Evolutionary conservation across 1,139 yeast species (phyloP).

Genomic region (Blastobotrys capitulatus): DNA sequence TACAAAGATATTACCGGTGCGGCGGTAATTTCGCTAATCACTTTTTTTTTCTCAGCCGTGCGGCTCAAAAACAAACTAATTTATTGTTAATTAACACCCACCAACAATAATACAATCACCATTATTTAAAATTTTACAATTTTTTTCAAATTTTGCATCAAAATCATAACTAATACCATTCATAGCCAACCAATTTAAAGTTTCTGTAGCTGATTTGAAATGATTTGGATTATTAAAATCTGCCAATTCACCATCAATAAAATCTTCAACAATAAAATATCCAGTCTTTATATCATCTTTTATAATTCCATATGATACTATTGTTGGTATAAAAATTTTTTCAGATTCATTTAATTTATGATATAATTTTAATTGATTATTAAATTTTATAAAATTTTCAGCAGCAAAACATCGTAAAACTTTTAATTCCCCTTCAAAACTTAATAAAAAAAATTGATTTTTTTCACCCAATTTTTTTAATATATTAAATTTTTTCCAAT

Average conservation of each 20-base stretch:
- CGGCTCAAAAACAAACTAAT: no score
- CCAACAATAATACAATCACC: background rate
- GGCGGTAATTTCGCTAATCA: no score
- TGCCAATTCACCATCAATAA: background rate
- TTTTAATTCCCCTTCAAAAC: background rate
- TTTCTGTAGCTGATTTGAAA: background rate
- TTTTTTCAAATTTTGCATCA: background rate
- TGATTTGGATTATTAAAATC: background rate
- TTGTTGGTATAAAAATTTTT: background rate
- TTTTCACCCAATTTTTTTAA: background rate
- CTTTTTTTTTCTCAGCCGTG: no score
- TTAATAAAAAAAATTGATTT: background rate
- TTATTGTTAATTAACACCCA: no score
- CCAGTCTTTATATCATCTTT: background rate
- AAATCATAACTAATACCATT: background rate
- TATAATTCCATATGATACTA: background rate
- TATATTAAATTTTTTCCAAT: background rate
- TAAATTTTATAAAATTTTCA: background rate
- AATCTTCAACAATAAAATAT: background rate
- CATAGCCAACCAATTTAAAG: constrained; percentile 1
- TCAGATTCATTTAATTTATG: background rate
- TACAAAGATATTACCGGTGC: no score
- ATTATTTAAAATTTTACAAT: background rate
- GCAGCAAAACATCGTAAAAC: background rate
- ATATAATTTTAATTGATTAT: background rate